Percentiles rank a stretch among this genome's conserved stretches.
Evolutionary conservation across 2,329 filamentous ascomycete species (phyloP).

Genomic region (Meredithiella fracta): DNA sequence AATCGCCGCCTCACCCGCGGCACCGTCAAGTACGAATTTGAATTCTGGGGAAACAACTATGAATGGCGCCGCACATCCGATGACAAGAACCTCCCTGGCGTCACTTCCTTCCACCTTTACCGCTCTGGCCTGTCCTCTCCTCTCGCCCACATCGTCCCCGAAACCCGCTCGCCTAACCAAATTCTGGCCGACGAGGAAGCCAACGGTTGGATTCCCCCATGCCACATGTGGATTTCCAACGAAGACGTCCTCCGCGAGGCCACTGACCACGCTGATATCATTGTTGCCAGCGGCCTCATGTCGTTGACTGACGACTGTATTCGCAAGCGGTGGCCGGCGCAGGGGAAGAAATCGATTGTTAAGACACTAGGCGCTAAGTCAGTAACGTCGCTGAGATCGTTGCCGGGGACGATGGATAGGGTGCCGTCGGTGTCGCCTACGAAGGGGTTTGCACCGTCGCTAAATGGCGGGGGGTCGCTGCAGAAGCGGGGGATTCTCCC

Average conservation of each 20-base stretch:
- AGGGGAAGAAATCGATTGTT: not conserved
- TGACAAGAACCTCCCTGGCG: conserved; percentile 46
- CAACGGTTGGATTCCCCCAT: conserved; percentile 81
- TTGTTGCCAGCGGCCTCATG: conserved; percentile 78
- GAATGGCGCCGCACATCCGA: conserved; percentile 62
- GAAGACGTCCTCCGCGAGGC: conserved; percentile 47
- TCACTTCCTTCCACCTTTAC: conserved; percentile 65
- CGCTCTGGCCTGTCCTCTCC: conserved; percentile 45
- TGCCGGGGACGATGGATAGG: not conserved
- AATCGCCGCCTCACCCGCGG: conserved; percentile 45
- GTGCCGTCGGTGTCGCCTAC: not conserved
- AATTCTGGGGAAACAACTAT: conserved; percentile 83
- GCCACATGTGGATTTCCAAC: conserved; percentile 80
- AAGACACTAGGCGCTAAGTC: not conserved
- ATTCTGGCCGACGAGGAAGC: conserved; percentile 54
- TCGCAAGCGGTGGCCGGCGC: conserved; percentile 46
- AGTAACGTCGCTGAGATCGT: not conserved
- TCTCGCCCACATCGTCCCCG: conserved; percentile 73
- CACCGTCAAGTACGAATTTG: conserved; percentile 70
- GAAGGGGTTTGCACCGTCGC: not conserved
- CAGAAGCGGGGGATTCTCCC: conserved; percentile 19
- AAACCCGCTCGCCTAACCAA: conserved; percentile 56
- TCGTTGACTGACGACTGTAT: conserved; percentile 85
- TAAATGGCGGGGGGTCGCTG: not conserved
- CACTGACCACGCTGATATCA: conserved; percentile 74